A percentile compares a stretch with the other conserved stretches of the same genome.
Evolutionary conservation across 2,329 filamentous ascomycete genomes (phyloP).

Genomic region (Verticillium tricorpus): DNA sequence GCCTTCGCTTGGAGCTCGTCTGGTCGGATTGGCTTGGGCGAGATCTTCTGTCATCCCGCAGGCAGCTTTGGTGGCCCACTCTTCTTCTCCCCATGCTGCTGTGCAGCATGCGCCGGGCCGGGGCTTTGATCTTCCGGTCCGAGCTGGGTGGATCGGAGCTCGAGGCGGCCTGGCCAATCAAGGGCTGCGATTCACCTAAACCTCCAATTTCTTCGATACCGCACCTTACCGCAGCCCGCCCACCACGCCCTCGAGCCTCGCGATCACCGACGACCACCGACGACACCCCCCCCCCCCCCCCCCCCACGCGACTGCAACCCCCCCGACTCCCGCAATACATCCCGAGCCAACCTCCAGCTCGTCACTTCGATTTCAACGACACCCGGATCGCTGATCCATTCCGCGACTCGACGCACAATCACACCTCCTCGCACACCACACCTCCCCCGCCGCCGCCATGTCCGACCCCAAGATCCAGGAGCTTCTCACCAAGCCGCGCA

Average conservation of each 20-base stretch:
- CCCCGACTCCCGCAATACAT: neutral
- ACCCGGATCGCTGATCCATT: neutral
- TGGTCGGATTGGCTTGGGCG: neutral
- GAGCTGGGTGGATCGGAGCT: neutral
- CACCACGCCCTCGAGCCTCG: neutral
- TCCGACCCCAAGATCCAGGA: constrained; percentile 46
- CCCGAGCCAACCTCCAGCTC: neutral
- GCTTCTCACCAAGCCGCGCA: constrained; percentile 81
- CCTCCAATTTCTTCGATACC: neutral
- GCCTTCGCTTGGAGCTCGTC: neutral
- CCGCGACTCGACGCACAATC: neutral
- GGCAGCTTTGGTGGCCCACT: neutral
- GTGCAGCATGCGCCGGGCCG: neutral
- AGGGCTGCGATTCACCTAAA: neutral
- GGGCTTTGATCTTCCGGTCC: neutral
- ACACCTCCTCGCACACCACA: neutral
- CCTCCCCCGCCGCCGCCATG: constrained; percentile 3
- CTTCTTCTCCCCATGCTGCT: too few species aligned
- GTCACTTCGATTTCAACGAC: neutral
- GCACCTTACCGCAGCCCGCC: neutral
- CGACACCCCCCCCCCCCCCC: too few species aligned
- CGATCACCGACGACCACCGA: neutral
- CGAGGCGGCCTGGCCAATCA: neutral
- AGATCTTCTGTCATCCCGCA: neutral
- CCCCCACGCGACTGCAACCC: neutral